These are phyloP conservation scores for Combretum micranthum DNA, from an alignment of 345 rosid genomes.

Conservation along the genomic window DNA sequence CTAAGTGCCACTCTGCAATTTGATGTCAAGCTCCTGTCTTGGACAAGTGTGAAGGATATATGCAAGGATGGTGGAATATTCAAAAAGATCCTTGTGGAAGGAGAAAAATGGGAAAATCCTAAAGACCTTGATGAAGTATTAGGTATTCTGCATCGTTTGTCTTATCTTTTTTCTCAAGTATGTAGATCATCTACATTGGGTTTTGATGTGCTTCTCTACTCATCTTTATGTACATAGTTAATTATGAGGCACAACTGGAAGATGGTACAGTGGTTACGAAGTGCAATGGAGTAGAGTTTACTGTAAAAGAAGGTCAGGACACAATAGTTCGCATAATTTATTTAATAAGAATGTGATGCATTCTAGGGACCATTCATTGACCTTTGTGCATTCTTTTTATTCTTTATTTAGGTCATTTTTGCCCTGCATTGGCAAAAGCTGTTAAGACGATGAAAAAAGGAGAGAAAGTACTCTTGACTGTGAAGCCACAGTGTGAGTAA, in stretches of 20 bases:
- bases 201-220: slow-evolving; percentile 2
- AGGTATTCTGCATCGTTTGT: slow-evolving; percentile 24
- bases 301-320: slow-evolving; percentile 62
- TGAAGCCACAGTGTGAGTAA: slow-evolving; percentile 68
- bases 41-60: slow-evolving; percentile 79
- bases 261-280: slow-evolving; percentile 62
- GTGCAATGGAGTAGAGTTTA: slow-evolving; percentile 72
- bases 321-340: background rate
- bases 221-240: slow-evolving; percentile 22
- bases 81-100: slow-evolving; percentile 58
- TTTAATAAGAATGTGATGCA: background rate
- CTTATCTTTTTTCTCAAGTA: background rate
- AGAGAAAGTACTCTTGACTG: slow-evolving; percentile 68
- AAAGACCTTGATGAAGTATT: slow-evolving; percentile 76
- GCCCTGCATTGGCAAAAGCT: slow-evolving; percentile 73
- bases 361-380: background rate
- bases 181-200: background rate
- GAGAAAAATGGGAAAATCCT: slow-evolving; percentile 79
- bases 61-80: slow-evolving; percentile 84
- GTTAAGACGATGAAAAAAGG: slow-evolving; percentile 92
- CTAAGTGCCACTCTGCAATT: slow-evolving; percentile 81
- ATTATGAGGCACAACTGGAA: slow-evolving; percentile 67
- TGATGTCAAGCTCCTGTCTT: slow-evolving; percentile 67
- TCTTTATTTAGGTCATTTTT: slow-evolving; percentile 50
- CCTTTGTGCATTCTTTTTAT: background rate